phyloP scores from a whole-genome alignment of 129 eudicot genomes.

The Oenanthe sinensis region DNA sequence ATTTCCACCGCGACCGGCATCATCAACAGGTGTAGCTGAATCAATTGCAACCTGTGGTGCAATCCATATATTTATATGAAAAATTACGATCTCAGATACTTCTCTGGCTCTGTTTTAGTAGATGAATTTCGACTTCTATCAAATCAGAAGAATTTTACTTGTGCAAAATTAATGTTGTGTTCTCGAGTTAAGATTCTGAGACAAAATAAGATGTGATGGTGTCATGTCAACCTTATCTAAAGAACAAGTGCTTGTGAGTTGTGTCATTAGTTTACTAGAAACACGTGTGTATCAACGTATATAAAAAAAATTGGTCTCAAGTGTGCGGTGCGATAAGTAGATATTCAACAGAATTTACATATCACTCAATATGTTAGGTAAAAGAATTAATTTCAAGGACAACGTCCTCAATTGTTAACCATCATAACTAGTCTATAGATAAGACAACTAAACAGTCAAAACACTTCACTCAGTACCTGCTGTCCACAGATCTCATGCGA shows the following conservation, averaged over 20 bases:
- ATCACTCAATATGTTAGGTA: background rate
- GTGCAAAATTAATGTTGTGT: background rate
- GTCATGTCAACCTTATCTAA: background rate
- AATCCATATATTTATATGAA: background rate
- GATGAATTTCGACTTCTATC: background rate
- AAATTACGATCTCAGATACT: background rate
- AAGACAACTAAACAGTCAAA: background rate
- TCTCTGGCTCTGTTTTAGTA: background rate
- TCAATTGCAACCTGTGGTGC: constrained; percentile 87
- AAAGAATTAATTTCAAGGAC: background rate
- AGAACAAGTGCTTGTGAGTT: background rate
- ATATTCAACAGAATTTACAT: background rate
- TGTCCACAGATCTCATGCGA: constrained; percentile 98
- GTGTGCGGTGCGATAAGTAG: background rate
- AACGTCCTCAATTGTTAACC: background rate
- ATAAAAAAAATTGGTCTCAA: background rate
- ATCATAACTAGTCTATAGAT: background rate
- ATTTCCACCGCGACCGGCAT: constrained; percentile 68
- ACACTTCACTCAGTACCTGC: constrained; percentile 39
- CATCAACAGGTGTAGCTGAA: constrained; percentile 98
- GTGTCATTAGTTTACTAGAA: background rate
- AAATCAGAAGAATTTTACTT: background rate
- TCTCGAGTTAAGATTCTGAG: background rate
- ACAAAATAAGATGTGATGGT: background rate
- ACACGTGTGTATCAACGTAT: background rate